These are phyloP conservation scores for Penicillium sp. DNA, from an alignment of 2,329 filamentous ascomycete genomes.

Conservation along the genomic window DNA sequence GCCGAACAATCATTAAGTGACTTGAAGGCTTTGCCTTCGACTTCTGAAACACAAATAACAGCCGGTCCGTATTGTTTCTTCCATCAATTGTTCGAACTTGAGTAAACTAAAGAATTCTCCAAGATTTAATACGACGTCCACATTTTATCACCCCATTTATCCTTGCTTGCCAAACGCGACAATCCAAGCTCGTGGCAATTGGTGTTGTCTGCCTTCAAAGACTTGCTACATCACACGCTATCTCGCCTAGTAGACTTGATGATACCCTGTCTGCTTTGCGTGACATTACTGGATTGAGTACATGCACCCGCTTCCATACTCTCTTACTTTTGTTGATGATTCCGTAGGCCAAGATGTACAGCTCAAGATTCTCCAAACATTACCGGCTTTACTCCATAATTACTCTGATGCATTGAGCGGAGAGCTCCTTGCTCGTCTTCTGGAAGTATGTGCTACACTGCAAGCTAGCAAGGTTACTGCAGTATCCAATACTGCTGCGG, in stretches of 20 bases:
- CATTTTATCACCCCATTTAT: slow-evolving; percentile 92
- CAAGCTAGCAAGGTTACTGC: slow-evolving; percentile 90
- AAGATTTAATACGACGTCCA: slow-evolving; percentile 76
- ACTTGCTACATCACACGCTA: slow-evolving; percentile 74
- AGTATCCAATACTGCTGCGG: slow-evolving; percentile 91
- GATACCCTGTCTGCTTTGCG: slow-evolving; percentile 85
- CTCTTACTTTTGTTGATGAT: slow-evolving; percentile 19
- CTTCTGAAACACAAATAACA: slow-evolving; percentile 71
- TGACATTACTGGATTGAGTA: slow-evolving; percentile 70
- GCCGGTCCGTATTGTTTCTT: slow-evolving; percentile 51
- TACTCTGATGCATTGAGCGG: slow-evolving; percentile 78
- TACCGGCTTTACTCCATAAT: slow-evolving; percentile 86
- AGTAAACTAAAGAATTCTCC: slow-evolving; percentile 3
- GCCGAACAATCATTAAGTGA: slow-evolving; percentile 92
- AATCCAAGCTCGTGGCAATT: slow-evolving; percentile 83
- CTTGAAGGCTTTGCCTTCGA: slow-evolving; percentile 69
- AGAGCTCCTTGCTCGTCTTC: slow-evolving; percentile 71
- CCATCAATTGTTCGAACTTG: neutral
- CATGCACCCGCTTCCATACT: slow-evolving; percentile 38
- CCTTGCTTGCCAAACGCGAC: slow-evolving; percentile 84
- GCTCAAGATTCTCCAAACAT: slow-evolving; percentile 87
- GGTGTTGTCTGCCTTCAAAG: slow-evolving; percentile 86
- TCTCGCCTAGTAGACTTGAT: slow-evolving; percentile 73
- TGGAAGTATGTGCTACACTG: slow-evolving; percentile 88
- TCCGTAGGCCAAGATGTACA: slow-evolving; percentile 73